Evolutionary conservation across 2,329 filamentous ascomycete species (phyloP).

Genomic region (Botryotinia globosa): DNA sequence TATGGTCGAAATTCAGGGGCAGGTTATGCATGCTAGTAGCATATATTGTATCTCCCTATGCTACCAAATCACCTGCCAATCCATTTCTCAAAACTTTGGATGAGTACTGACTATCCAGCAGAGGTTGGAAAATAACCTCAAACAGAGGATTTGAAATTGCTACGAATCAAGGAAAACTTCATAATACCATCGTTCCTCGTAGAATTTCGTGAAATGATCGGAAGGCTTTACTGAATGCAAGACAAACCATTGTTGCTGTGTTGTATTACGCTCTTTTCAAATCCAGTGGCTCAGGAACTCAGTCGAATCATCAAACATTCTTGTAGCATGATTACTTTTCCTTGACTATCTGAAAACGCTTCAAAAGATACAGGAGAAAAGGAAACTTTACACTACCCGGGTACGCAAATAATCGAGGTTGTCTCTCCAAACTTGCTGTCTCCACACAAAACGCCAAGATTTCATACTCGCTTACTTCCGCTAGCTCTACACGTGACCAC

Average conservation of each 20-base stretch:
- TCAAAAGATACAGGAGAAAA: not conserved
- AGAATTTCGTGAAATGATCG: not conserved
- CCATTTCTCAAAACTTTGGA: not conserved
- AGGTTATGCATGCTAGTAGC: not conserved
- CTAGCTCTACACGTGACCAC: not conserved
- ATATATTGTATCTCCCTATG: not conserved
- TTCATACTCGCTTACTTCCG: not conserved
- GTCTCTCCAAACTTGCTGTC: not conserved
- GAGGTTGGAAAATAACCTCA: not conserved
- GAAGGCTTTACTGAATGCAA: not conserved
- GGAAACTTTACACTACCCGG: not conserved
- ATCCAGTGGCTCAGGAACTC: not conserved
- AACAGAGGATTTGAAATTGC: not conserved
- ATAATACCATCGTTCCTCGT: not conserved
- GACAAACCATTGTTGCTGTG: not conserved
- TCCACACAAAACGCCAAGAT: constrained; percentile 2
- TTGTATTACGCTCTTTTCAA: not conserved
- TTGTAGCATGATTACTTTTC: not conserved
- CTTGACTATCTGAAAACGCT: too few species aligned
- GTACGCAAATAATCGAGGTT: not conserved
- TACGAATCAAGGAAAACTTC: too few species aligned
- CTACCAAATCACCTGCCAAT: not conserved
- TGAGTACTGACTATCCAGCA: not conserved
- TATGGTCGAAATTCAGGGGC: not conserved
- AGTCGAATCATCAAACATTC: not conserved